These are phyloP conservation scores for Chrysosporium keratinophilum DNA, from an alignment of 2,329 filamentous ascomycete species.

Conservation along the genomic window DNA sequence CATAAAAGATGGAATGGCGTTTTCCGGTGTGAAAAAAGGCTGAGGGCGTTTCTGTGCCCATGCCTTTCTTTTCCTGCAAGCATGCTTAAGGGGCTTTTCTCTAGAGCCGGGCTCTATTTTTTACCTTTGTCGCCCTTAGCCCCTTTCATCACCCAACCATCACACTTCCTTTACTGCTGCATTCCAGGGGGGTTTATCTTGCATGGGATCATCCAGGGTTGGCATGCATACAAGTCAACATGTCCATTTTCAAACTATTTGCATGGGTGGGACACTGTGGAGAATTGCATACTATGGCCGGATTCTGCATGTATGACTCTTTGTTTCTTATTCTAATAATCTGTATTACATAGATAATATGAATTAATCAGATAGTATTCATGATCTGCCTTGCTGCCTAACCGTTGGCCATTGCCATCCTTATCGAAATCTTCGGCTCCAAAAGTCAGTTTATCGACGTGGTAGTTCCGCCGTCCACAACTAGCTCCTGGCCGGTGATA, in stretches of 20 bases:
- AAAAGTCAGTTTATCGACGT: not conserved
- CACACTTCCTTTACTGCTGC: not conserved
- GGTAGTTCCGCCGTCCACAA: slow-evolving; percentile 39
- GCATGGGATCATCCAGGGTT: slow-evolving; percentile 3
- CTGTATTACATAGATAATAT: slow-evolving; percentile 11
- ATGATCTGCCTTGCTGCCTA: not conserved
- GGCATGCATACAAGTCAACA: not conserved
- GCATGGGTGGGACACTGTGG: slow-evolving; percentile 8
- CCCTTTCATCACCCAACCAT: not conserved
- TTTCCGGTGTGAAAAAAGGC: slow-evolving; percentile 7
- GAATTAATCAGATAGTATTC: slow-evolving; percentile 3
- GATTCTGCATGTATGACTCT: slow-evolving; percentile 6
- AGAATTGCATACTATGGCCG: slow-evolving; percentile 1
- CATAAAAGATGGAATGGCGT: slow-evolving; percentile 14
- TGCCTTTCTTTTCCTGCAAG: not conserved
- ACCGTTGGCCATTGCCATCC: too few species aligned
- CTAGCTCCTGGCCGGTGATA: slow-evolving; percentile 48
- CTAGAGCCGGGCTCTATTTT: slow-evolving; percentile 10
- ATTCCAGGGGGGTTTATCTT: not conserved
- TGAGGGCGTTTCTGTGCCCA: not conserved
- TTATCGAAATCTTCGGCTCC: not conserved
- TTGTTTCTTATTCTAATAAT: not conserved
- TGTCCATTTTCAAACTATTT: slow-evolving; percentile 1
- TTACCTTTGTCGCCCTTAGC: not conserved
- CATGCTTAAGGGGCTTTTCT: not conserved